phyloP scores from a whole-genome alignment of 345 rosid species.

The Capsella bursapastoris region DNA sequence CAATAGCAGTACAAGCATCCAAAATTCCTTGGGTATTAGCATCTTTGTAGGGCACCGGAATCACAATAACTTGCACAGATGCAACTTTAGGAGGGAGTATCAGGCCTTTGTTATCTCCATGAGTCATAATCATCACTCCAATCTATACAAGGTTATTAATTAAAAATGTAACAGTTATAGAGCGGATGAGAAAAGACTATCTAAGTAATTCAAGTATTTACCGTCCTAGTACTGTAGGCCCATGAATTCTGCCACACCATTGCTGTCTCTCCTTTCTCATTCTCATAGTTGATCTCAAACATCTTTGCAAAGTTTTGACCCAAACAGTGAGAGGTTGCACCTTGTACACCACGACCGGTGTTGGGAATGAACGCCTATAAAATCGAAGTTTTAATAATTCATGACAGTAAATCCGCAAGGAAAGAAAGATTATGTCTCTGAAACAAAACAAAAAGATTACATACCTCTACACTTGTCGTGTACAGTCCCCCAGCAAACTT shows the following conservation, averaged over 20 bases:
- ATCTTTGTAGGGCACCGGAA: slow-evolving; percentile 96
- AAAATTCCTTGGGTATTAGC: slow-evolving; percentile 77
- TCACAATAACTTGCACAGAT: slow-evolving; percentile 78
- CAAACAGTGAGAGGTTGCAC: slow-evolving; percentile 96
- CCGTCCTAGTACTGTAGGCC: slow-evolving; percentile 90
- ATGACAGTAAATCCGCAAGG: slow-evolving; percentile 16
- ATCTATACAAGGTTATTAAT: slow-evolving; percentile 52
- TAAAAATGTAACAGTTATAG: neutral
- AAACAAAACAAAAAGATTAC: neutral
- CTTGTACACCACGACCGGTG: slow-evolving; percentile 98
- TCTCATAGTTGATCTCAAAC: slow-evolving; percentile 90
- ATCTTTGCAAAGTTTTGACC: slow-evolving; percentile 98
- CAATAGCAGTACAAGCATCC: slow-evolving; percentile 85
- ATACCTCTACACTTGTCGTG: slow-evolving; percentile 94
- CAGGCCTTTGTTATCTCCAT: slow-evolving; percentile 71
- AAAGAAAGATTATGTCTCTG: neutral
- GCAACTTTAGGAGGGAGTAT: slow-evolving; percentile 90
- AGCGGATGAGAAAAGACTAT: neutral
- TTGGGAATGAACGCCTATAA: slow-evolving; percentile 91
- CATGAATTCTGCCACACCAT: slow-evolving; percentile 99
- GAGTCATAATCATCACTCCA: slow-evolving; percentile 99
- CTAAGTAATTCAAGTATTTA: slow-evolving; percentile 42
- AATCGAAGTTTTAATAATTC: slow-evolving; percentile 2
- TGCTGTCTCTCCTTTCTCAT: slow-evolving; percentile 87
- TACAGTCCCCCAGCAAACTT: slow-evolving; percentile 99